A percentile compares a stretch with the other conserved stretches of the same genome.
These are phyloP conservation scores for Microbotryum saponariae DNA, from an alignment of 1,284 basidiomycete species.

Conservation along the genomic window DNA sequence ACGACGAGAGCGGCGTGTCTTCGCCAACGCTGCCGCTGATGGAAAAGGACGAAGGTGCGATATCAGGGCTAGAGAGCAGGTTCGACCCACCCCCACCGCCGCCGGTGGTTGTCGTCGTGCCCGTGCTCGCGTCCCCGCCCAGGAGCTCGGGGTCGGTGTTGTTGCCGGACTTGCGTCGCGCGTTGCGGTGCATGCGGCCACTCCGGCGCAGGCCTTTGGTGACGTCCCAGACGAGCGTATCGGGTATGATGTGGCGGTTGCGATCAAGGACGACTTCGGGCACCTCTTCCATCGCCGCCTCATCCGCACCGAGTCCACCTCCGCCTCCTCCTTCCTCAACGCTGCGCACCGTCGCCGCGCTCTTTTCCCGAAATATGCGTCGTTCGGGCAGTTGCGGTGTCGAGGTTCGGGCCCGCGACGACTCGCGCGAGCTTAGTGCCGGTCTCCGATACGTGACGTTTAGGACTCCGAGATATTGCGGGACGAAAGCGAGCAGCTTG, in stretches of 20 bases:
- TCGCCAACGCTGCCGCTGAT: conserved; percentile 20
- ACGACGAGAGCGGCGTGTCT: conserved; percentile 8
- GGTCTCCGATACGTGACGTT: conserved; percentile 76
- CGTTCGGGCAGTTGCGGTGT: not conserved
- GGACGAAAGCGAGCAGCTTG: conserved; percentile 82
- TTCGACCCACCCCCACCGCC: conserved; percentile 9
- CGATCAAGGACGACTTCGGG: conserved; percentile 76
- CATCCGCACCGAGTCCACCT: not conserved
- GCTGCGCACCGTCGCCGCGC: conserved; percentile 8
- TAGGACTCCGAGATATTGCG: conserved; percentile 95
- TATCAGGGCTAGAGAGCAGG: conserved; percentile 25
- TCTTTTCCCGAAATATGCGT: not conserved
- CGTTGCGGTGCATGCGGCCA: not conserved
- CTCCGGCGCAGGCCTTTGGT: conserved; percentile 29
- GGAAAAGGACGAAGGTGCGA: conserved; percentile 23
- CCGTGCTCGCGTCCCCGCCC: conserved; percentile 11
- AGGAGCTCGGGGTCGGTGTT: not conserved
- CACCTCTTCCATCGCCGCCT: conserved; percentile 37
- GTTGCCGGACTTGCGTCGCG: not conserved
- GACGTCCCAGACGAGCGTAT: conserved; percentile 59
- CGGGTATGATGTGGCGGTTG: conserved; percentile 91
- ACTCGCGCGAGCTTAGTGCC: conserved; percentile 9
- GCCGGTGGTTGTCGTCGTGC: conserved; percentile 6
- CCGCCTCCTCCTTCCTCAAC: not conserved
- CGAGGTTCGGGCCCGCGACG: conserved; percentile 2